Base-by-base conservation (phyloP, 257 asterid genomes). In the Buddleja alternifolia region DNA sequence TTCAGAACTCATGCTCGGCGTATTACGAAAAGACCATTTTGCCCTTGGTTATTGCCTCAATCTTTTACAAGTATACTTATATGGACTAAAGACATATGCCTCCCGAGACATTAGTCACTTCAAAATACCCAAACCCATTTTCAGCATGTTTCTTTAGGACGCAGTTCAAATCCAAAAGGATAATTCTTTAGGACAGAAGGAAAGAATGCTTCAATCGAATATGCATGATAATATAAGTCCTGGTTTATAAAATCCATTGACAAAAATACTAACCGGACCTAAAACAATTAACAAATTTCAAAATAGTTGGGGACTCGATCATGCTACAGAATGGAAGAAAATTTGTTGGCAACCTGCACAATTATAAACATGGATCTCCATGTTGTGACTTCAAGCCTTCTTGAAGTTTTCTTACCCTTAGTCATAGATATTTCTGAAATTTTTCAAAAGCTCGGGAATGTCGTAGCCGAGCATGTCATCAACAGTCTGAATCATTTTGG, bases 381-480 rank as follows among this genome's bases (percentile, higher is more conserved):
- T 25, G 10, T 29, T 40, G 8, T 46, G 41, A 50, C 78, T 80
- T 82, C 92, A 85, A 82, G 77, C 63, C 60, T 60, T 81, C 87
- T 78, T 85, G 88, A 85, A 89, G 80, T 48, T 17, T 54, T 39
- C 46, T 50, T 48, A 21, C 60, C 2, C 60, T 66, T 71, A 90
- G 40, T 78, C 95, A n/a, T 93, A 88, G 8, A 95, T 79, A 75
- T 93, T 90, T 72, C 92, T 85, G 14, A 90, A 81, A 63, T 66
- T 88, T 56, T 90, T 93, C 63, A 93, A 63, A 4, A 93, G 84
- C 24, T 88, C 89, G 0, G 97, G 98, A n/a, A 93, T 88, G 59
- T 88, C 98, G 66, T 85, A 73, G 1, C 86, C 92, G n/a, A 93
- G 83, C 98, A 93, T 90, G 53, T 86, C 88, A 51, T 90, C 96